These are phyloP conservation scores for Picea glauca DNA, from an alignment of 75 land plant genomes.

Conservation along the genomic window DNA sequence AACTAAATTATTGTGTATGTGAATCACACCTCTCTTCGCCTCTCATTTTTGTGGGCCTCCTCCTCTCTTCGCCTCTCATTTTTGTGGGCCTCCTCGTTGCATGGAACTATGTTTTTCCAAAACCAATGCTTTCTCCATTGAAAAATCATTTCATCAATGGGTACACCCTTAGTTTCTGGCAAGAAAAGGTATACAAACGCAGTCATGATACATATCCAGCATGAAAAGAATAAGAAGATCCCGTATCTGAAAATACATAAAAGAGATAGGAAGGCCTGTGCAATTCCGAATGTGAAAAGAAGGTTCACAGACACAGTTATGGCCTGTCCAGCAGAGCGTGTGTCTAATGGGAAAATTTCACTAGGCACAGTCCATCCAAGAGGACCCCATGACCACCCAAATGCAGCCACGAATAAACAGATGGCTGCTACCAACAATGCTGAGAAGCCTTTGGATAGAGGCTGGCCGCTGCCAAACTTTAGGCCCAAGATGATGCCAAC, in stretches of 20 bases:
- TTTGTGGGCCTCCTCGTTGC: conserved; percentile 16
- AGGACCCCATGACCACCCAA: conserved; percentile 96
- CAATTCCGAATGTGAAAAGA: conserved; percentile 78
- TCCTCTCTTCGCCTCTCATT: conserved; percentile 59
- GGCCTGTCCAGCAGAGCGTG: conserved; percentile 86
- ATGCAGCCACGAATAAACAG: conserved; percentile 60
- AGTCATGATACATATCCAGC: conserved; percentile 76
- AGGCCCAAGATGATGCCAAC: conserved; percentile 61
- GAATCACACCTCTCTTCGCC: too few relatives aligned
- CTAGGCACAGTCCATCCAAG: conserved; percentile 89
- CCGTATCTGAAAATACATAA: conserved; percentile 71
- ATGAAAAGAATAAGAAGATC: conserved; percentile 85
- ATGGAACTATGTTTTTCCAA: conserved; percentile 54
- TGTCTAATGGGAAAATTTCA: conserved; percentile 86
- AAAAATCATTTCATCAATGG: conserved; percentile 81
- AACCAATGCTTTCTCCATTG: conserved; percentile 87
- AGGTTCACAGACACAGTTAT: conserved; percentile 80
- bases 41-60: conserved; percentile 74
- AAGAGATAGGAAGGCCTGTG: conserved; percentile 65
- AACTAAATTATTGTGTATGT: too few relatives aligned
- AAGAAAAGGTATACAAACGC: conserved; percentile 67
- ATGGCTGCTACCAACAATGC: conserved; percentile 52
- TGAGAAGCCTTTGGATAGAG: conserved; percentile 39
- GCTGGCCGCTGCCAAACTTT: conserved; percentile 31
- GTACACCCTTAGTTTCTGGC: conserved; percentile 86